These are phyloP conservation scores for Metschnikowia vanudenii DNA, from an alignment of 805 yeast species.

Conservation along the genomic window DNA sequence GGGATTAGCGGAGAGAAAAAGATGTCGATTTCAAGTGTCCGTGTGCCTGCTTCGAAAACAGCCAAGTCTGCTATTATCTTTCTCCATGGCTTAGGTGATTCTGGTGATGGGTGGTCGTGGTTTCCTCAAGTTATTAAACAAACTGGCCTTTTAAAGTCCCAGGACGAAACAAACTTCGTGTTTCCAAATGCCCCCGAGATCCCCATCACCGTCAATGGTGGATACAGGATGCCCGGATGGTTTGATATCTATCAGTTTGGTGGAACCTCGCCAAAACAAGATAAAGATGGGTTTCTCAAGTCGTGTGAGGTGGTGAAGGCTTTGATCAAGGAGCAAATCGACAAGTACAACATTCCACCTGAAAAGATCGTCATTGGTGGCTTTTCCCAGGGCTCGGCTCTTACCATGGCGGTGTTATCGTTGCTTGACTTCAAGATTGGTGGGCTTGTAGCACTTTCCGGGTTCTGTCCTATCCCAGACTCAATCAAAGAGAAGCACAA, in stretches of 20 bases:
- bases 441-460: slow-evolving; percentile 76
- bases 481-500: slow-evolving; percentile 20
- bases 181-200: slow-evolving; percentile 86
- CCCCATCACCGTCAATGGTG: slow-evolving; percentile 69
- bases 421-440: slow-evolving; percentile 62
- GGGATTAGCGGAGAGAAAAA: too few relatives aligned
- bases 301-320: slow-evolving; percentile 46
- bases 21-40: slow-evolving; percentile 26
- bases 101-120: slow-evolving; percentile 88
- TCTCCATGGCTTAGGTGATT: slow-evolving; percentile 89
- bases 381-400: slow-evolving; percentile 90
- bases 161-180: slow-evolving; percentile 58
- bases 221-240: slow-evolving; percentile 78
- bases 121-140: slow-evolving; percentile 61
- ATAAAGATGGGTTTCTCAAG: slow-evolving; percentile 52
- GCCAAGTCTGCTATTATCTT: slow-evolving; percentile 62
- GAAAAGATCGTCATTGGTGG: slow-evolving; percentile 88
- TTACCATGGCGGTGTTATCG: slow-evolving; percentile 62
- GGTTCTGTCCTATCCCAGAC: slow-evolving; percentile 52
- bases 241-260: slow-evolving; percentile 69
- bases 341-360: slow-evolving; percentile 49
- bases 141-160: slow-evolving; percentile 44
- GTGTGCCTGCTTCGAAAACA: slow-evolving; percentile 28
- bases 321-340: slow-evolving; percentile 53
- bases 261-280: slow-evolving; percentile 45